Evolutionary conservation across 306 rosid species (phyloP), one percentile per base, ranked within the genome.

Genomic region (Pyrus betulifolia): DNA sequence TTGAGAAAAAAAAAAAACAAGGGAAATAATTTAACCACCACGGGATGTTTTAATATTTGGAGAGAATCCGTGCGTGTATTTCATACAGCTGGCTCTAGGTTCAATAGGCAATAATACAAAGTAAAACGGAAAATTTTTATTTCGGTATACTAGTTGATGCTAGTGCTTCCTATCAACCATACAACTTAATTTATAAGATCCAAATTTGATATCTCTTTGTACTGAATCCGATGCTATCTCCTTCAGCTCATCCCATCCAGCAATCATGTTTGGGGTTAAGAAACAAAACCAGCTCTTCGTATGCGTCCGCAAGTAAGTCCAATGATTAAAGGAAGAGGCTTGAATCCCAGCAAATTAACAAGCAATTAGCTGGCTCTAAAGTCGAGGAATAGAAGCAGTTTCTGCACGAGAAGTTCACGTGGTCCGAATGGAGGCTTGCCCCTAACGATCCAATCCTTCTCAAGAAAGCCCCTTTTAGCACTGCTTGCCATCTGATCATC

Each of bases 401-500:
- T 96, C 72, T 89, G 93, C 65, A 82, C 15, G 9, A 92, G 85
- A 79, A 89, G 80, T 75, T 96, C 98, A 0, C 83, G 87, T 40
- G 89, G 80, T 68, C 98, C 97, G 4, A 85, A 92, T 40, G 64
- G 70, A 33, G 89, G 93, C 78, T 90, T 88, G 68, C 71, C 83
- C 40, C 75, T 68, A 0, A 77, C 78, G 74, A 91, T 61, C 99
- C 99, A 96, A 69, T 95, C 92, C 80, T 91, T 95, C 82, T 95
- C 99, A 18, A 92, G 90, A 73, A 86, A 77, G 52, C 91, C 93
- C 28, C 85, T 82, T 82, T 92, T 92, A 58, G 93, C 90, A 77
- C 97, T 87, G 70, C 88, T 84, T 80, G 79, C 74, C 97, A 92
- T 96, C 76, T 92, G 98, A 61, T 84, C 90, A 30, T 96, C 90